These are phyloP conservation scores for Populus deltoides DNA, from an alignment of 345 rosid species.

Conservation along the genomic window DNA sequence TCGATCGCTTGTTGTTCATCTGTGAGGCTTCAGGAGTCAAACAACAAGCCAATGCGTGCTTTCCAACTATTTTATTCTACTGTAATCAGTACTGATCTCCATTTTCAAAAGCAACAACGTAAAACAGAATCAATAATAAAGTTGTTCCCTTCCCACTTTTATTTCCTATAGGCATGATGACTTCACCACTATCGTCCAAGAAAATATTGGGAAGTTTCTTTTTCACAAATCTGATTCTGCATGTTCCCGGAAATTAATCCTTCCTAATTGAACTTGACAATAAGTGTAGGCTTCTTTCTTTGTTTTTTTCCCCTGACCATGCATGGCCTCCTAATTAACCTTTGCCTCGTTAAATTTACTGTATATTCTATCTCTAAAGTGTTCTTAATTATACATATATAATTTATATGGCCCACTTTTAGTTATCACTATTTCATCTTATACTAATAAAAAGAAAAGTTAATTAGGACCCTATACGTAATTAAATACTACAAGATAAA, in stretches of 20 bases:
- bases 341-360: neutral
- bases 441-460: neutral
- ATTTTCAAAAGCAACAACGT: neutral
- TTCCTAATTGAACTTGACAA: neutral
- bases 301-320: neutral
- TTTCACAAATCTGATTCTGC: neutral
- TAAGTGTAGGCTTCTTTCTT: neutral
- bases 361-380: too few relatives aligned
- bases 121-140: neutral
- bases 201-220: neutral
- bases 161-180: neutral
- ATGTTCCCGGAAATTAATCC: neutral
- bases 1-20: neutral
- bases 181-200: neutral
- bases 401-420: neutral
- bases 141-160: neutral
- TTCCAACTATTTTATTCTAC: neutral
- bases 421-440: neutral
- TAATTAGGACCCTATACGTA: neutral
- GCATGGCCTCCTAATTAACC: neutral
- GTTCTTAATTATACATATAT: too few relatives aligned
- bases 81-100: neutral
- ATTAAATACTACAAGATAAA: neutral
- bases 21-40: neutral
- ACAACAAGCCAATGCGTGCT: conserved; percentile 7